Percentiles rank a stretch among this genome's conserved stretches.
Evolutionary conservation across 1,139 yeast species (phyloP).

Genomic region (Pichia sp.): DNA sequence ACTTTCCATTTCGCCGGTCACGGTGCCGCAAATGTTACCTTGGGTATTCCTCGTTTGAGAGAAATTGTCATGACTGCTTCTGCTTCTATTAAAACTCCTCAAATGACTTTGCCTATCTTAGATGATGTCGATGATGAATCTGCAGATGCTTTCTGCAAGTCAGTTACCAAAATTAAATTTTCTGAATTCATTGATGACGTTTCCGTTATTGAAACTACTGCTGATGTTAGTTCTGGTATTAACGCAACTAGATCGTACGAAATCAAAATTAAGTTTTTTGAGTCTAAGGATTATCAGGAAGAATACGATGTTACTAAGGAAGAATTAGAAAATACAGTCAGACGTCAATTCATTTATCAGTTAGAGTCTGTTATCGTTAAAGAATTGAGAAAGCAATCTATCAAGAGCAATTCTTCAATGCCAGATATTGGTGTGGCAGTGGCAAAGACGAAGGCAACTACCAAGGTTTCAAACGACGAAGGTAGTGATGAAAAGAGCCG

Average conservation of each 20-base stretch:
- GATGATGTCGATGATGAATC: conserved; percentile 75
- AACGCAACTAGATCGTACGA: conserved; percentile 67
- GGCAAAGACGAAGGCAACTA: conserved; percentile 45
- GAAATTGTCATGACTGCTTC: conserved; percentile 99
- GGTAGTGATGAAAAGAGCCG: conserved; percentile 63
- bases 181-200: conserved; percentile 88
- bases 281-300: conserved; percentile 69
- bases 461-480: conserved; percentile 44
- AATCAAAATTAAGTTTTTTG: conserved; percentile 71
- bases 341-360: conserved; percentile 59
- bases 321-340: conserved; percentile 69
- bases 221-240: conserved; percentile 46
- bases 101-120: conserved; percentile 88
- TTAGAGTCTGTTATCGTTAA: conserved; percentile 72
- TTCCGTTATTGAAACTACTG: conserved; percentile 83
- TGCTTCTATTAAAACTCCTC: conserved; percentile 92
- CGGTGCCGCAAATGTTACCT: conserved; percentile 99
- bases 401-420: conserved; percentile 42
- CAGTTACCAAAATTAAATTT: conserved; percentile 77
- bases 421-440: conserved; percentile 74
- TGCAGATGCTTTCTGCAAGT: conserved; percentile 92
- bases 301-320: conserved; percentile 86
- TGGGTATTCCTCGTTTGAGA: conserved; percentile 99
- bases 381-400: conserved; percentile 78
- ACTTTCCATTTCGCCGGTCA: conserved; percentile 99